Percentiles rank a stretch among this genome's conserved stretches.
Conservation (phyloP, 2,329 filamentous ascomycete genomes). For the Penicillium sp. region DNA sequence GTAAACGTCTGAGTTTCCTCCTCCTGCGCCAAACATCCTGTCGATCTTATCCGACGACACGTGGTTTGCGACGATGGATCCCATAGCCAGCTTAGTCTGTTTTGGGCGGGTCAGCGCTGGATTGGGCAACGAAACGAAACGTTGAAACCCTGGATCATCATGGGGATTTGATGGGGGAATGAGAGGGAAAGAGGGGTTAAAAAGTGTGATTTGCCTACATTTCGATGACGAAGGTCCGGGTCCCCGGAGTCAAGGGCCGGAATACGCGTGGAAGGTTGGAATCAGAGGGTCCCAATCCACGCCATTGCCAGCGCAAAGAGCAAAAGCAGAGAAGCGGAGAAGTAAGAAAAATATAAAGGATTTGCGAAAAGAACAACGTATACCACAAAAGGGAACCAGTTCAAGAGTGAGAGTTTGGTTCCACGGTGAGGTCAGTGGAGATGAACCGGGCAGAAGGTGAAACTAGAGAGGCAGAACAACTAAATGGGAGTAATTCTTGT, state of each 20-base stretch:
- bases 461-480: neutral
- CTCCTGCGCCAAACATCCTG: conserved; percentile 61
- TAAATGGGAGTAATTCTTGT: neutral
- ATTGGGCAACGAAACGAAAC: neutral
- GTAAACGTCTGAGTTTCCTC: conserved; percentile 13
- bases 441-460: neutral
- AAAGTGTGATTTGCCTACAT: conserved; percentile 1
- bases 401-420: conserved; percentile 5
- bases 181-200: conserved; percentile 5
- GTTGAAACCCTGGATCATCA: neutral
- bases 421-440: conserved; percentile 18
- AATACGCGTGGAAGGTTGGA: neutral
- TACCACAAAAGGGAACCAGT: no score
- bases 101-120: neutral
- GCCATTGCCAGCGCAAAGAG: neutral
- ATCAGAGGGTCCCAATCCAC: neutral
- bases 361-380: neutral
- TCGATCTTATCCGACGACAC: conserved; percentile 70
- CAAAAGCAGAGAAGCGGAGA: neutral
- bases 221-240: conserved; percentile 11
- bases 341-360: neutral
- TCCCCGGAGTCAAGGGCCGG: neutral
- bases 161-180: neutral
- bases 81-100: conserved; percentile 51
- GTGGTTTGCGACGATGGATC: conserved; percentile 64